Evolutionary conservation across 2,329 filamentous ascomycete genomes (phyloP), one percentile per base, ranked within the genome.

Genomic region (Endoconidiophora laricicola): DNA sequence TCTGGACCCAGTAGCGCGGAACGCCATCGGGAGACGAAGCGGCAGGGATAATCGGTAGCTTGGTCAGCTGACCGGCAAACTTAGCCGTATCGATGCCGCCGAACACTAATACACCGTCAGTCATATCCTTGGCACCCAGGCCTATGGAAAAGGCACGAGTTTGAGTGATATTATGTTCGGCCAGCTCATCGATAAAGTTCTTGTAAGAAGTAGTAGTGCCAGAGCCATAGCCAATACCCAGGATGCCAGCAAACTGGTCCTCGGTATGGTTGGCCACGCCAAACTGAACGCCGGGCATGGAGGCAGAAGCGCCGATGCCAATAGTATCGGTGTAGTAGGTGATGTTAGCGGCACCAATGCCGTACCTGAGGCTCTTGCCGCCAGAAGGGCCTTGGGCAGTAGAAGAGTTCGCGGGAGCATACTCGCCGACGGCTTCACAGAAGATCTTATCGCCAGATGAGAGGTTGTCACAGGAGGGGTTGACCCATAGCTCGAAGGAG

Each of bases 221-320:
- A 10, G 63, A 44, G 2, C 76, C 69, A 60, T 85, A 85, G 22
- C 85, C 85, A 50, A 91, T 80, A 20, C 86, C 86, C 18, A 93
- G 63, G 44, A 91, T 85, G 37, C 72, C 72, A 0, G 70, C 65
- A 52, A 71, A 72, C 54, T 72, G 66, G 53, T 73, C 66, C 12
- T 60, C 54, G 4, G 66, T 68, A 10, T 60, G 57, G 38, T 70
- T 72, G n/a, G 79, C 79, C 37, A 82, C 73, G 54, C 79, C 80
- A 54, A 84, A 81, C 57, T 80, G 75, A 48, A 81, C 69, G n/a
- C 65, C 60, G 14, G 79, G 60, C 7, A 67, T 66, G 2, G 66
- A 57, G 7, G 62, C 54, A 36, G 64, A 65, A 42, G 65, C 64
- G 5, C 64, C 60, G 20, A 75, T 64, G 7, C 60, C 56, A 45